Evolutionary conservation across 345 rosid species (phyloP).

Genomic region (Eucalyptus globulus): DNA sequence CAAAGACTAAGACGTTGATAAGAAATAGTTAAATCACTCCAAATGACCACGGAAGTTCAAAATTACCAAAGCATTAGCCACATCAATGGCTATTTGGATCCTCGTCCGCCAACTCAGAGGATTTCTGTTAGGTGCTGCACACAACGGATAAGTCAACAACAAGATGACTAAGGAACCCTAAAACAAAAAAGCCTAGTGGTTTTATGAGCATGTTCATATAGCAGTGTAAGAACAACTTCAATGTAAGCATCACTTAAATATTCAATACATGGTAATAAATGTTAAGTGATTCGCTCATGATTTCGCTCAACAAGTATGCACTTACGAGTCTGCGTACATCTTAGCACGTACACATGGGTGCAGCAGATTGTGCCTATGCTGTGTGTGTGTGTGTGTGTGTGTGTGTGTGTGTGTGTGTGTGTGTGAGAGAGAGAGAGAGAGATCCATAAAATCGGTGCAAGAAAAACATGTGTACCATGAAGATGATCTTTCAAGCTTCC

Average conservation of each 20-base stretch:
- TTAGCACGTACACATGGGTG: neutral
- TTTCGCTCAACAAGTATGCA: neutral
- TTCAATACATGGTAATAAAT: neutral
- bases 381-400: fast-evolving
- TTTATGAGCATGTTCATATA: neutral
- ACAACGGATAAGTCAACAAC: neutral
- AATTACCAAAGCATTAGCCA: conserved; percentile 94
- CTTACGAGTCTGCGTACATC: neutral
- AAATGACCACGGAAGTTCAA: neutral
- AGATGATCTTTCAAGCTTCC: conserved; percentile 89
- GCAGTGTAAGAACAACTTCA: neutral
- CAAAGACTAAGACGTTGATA: neutral
- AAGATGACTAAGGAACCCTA: neutral
- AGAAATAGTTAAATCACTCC: neutral
- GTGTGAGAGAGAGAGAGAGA: neutral
- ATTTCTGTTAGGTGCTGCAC: conserved; percentile 40
- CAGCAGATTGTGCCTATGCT: neutral
- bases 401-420: neutral
- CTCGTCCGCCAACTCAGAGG: conserved; percentile 83
- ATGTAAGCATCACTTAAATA: neutral
- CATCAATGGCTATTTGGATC: conserved; percentile 81
- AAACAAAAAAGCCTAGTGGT: neutral
- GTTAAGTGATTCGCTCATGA: neutral
- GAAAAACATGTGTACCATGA: conserved; percentile 48
- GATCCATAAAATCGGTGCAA: neutral